phyloP scores from a whole-genome alignment of 352 stramenopile species.

The Pythium plurisporium region DNA sequence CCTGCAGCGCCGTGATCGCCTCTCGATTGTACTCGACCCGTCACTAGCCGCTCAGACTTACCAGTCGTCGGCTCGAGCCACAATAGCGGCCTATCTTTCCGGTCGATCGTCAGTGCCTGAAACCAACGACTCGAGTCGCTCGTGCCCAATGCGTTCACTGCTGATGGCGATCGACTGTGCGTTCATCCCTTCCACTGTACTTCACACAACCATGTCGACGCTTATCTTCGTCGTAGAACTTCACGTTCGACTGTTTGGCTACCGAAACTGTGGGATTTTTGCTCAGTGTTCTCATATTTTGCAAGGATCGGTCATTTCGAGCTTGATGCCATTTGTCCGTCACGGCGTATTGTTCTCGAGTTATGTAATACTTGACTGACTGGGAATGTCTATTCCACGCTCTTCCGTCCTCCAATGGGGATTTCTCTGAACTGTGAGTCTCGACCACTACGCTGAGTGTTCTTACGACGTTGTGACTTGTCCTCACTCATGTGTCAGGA shows the following conservation, averaged over 20 bases:
- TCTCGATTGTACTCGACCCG: background rate
- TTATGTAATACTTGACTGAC: conserved; percentile 43
- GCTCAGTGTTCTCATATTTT: background rate
- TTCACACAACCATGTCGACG: no score
- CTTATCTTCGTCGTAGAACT: no score
- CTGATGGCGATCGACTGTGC: conserved; percentile 36
- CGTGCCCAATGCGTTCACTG: no score
- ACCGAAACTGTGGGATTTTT: no score
- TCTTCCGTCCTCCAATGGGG: conserved; percentile 10
- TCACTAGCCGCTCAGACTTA: background rate
- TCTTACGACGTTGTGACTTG: no score
- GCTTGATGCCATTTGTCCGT: conserved; percentile 71
- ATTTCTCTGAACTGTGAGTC: conserved; percentile 15
- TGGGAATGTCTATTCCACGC: conserved; percentile 33
- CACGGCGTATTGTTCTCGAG: conserved; percentile 59
- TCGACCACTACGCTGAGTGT: background rate
- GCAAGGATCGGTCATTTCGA: conserved; percentile 50
- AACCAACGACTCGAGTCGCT: conserved; percentile 48
- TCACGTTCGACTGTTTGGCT: conserved; percentile 24
- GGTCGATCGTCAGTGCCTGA: conserved; percentile 42
- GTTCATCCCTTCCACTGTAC: no score
- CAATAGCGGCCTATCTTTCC: conserved; percentile 15
- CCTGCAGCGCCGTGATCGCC: background rate
- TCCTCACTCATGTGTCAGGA: background rate
- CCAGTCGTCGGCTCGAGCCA: background rate